Conservation (phyloP, 257 asterid genomes). For the Coffea canephora region DNA sequence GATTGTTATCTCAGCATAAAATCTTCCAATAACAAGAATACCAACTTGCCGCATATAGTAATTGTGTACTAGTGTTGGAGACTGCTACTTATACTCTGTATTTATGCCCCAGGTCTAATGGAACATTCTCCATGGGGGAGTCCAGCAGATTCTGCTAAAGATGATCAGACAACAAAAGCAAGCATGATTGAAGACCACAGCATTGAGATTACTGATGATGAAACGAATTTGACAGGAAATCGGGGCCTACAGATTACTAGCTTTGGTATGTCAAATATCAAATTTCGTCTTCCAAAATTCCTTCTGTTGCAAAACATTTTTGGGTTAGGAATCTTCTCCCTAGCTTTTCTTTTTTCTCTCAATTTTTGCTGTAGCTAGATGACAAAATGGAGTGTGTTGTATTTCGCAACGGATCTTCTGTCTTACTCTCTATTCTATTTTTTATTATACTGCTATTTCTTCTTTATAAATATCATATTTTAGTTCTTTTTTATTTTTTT, state of each 20-base stretch:
- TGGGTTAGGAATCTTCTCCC: background rate
- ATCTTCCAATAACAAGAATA: too few relatives aligned
- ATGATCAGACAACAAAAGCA: background rate
- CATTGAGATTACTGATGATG: constrained; percentile 25
- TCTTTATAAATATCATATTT: too few relatives aligned
- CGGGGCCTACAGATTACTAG: background rate
- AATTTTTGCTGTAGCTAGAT: background rate
- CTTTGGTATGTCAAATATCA: background rate
- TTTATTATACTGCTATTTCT: too few relatives aligned
- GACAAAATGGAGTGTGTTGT: background rate
- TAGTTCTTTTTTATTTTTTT: too few relatives aligned
- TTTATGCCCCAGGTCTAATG: constrained; percentile 18
- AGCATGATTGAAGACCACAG: background rate
- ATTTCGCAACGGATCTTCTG: too few relatives aligned
- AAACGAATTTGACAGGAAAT: background rate
- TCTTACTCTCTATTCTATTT: too few relatives aligned
- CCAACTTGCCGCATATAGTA: too few relatives aligned
- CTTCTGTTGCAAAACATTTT: background rate
- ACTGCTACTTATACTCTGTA: background rate
- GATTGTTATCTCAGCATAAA: too few relatives aligned
- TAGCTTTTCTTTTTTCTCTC: too few relatives aligned
- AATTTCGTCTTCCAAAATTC: background rate
- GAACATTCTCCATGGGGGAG: constrained; percentile 32
- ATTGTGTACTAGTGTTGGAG: too few relatives aligned
- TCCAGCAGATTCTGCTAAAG: background rate